Evolutionary conservation across 208 protist species (phyloP), one percentile per base, ranked within the genome.

Genomic region (Tritrichomonas musculus): DNA sequence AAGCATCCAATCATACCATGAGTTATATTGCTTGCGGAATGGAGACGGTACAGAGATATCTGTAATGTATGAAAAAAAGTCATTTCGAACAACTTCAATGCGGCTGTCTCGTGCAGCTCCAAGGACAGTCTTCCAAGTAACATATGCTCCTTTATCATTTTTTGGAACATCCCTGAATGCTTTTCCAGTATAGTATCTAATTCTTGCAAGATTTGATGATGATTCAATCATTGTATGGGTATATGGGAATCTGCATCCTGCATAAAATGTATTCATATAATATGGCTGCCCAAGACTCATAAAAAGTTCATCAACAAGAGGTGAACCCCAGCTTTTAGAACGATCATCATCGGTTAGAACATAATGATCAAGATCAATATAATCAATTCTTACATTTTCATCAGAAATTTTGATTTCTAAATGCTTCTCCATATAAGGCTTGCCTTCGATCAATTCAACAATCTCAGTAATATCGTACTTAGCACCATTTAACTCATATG

Each of bases 1-100:
- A 44, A 77, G 69, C 69, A 77, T 77, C 69, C 69, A 77, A 33
- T 77, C 69, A 47, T 77, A 77, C 69, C 20, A 77, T 77, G 69
- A 77, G 69, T 82, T 82, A 39, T 82, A 82, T 41, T 82, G 73
- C 39, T 82, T 82, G 4, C 73, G 33, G 73, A 82, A 82, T 82
- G 73, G 41, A 82, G 73, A 44, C 4, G 33, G 11, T n/a, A 50
- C 13, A 25, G 73, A 44, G 30, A 82, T 82, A 50, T 82, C 73
- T 0, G 73, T 11, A 50, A 82, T 82, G 73, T 82, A 82, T 1
- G 33, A 49, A 39, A 82, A 82, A 39, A 82, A 50, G 73, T 82
- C 73, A 9, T 4, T 13, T 50, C 73, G 33, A 30, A 82, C 73
- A 41, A 82, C 73, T 25, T 30, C 13, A 3, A 82, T 82, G 44